These are phyloP conservation scores for Cornus florida DNA, from an alignment of 148 eudicot species.

Conservation along the genomic window DNA sequence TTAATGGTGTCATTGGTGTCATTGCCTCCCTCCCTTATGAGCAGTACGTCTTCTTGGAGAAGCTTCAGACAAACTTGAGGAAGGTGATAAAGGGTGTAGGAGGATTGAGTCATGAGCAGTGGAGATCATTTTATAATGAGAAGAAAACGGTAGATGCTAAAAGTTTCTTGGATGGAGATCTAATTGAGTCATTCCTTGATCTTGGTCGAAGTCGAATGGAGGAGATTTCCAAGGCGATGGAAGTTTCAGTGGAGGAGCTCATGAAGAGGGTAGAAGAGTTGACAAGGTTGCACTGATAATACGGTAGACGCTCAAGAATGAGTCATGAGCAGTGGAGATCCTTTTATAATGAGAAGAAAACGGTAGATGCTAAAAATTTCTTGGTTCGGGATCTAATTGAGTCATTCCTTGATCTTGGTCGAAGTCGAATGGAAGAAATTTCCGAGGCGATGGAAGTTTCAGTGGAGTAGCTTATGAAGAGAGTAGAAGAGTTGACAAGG, in stretches of 20 bases:
- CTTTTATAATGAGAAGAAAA: conserved; percentile 87
- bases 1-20: conserved; percentile 88
- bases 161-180: conserved; percentile 87
- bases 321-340: conserved; percentile 98
- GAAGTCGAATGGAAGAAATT: conserved; percentile 82
- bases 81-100: conserved; percentile 95
- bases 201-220: conserved; percentile 76
- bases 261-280: conserved; percentile 93
- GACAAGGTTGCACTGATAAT: conserved; percentile 67
- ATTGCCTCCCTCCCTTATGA: conserved; percentile 90
- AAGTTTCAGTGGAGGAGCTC: conserved; percentile 80
- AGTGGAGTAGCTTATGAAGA: conserved; percentile 92
- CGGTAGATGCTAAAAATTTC: conserved; percentile 77
- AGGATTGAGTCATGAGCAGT: conserved; percentile 91
- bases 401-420: conserved; percentile 82
- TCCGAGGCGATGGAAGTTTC: conserved; percentile 66
- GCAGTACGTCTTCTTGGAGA: conserved; percentile 75
- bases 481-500: conserved; percentile 91
- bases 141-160: conserved; percentile 89
- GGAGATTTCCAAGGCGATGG: conserved; percentile 75
- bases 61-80: conserved; percentile 79
- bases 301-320: conserved; percentile 9
- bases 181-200: conserved; percentile 92
- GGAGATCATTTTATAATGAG: conserved; percentile 89
- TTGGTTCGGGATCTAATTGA: conserved; percentile 93